Evolutionary conservation across 345 rosid species (phyloP).

Genomic region (Hibiscus syriacus): DNA sequence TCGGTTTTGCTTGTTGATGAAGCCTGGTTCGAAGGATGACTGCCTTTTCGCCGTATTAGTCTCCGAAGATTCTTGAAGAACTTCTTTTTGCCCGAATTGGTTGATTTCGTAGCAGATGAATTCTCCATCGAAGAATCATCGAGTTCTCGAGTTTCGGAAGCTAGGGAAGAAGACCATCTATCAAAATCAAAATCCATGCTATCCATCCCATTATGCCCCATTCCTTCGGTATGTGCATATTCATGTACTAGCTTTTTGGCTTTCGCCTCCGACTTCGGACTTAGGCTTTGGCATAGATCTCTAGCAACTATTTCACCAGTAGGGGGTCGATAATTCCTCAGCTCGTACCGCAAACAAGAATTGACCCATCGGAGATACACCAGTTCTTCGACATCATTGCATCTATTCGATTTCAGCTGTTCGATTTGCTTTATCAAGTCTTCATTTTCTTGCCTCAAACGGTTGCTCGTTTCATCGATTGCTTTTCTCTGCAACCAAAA

Average conservation of each 20-base stretch:
- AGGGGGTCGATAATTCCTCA: constrained; percentile 57
- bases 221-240: constrained; percentile 54
- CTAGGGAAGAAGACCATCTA: constrained; percentile 53
- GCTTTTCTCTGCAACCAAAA: constrained; percentile 43
- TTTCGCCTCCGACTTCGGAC: constrained; percentile 68
- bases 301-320: constrained; percentile 71
- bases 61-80: constrained; percentile 53
- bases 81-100: constrained; percentile 35
- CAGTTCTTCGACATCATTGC: constrained; percentile 59
- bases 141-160: constrained; percentile 45
- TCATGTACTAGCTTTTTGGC: constrained; percentile 77
- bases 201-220: constrained; percentile 25
- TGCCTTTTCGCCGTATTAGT: constrained; percentile 65
- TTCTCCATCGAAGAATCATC: constrained; percentile 46
- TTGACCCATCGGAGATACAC: constrained; percentile 92
- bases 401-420: constrained; percentile 61
- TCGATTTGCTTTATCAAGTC: constrained; percentile 49
- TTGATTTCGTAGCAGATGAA: constrained; percentile 24
- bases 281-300: constrained; percentile 70
- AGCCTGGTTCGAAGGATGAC: background rate
- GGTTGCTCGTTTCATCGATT: constrained; percentile 34
- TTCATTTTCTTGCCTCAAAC: constrained; percentile 48
- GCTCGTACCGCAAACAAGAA: constrained; percentile 82
- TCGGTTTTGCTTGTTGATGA: constrained; percentile 23
- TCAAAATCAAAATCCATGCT: constrained; percentile 40